Percentiles rank a stretch among this genome's conserved stretches.
These are phyloP conservation scores for Colletotrichum neosansevieriae DNA, from an alignment of 2,329 filamentous ascomycete species.

Conservation along the genomic window DNA sequence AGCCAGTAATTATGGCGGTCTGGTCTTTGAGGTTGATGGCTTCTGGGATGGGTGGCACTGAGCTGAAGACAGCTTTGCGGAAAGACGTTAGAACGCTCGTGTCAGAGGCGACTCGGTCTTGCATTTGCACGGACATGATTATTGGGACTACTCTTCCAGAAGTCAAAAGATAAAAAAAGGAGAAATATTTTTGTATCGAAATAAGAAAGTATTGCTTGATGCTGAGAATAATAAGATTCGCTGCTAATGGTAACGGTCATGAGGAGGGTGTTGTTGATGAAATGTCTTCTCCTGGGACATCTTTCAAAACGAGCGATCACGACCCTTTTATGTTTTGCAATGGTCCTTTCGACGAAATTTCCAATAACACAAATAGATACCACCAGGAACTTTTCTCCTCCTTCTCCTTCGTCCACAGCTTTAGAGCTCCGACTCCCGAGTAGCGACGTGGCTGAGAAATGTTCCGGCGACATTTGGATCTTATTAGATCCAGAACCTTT, in stretches of 20 bases:
- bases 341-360: neutral
- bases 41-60: neutral
- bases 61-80: neutral
- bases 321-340: neutral
- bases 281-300: neutral
- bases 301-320: neutral
- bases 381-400: neutral
- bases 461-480: neutral
- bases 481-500: neutral
- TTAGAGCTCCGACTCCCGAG: neutral
- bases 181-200: neutral
- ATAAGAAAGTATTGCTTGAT: neutral
- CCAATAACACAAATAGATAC: neutral
- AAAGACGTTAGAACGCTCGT: neutral
- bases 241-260: neutral
- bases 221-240: neutral
- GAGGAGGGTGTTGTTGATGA: neutral
- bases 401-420: neutral
- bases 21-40: neutral
- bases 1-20: neutral
- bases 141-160: neutral
- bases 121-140: constrained; percentile 18
- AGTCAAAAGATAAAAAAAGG: neutral
- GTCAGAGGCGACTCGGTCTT: constrained; percentile 8
- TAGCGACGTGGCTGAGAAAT: neutral